Conservation (phyloP, 345 rosid genomes). For the Citrus cavaleriei region DNA sequence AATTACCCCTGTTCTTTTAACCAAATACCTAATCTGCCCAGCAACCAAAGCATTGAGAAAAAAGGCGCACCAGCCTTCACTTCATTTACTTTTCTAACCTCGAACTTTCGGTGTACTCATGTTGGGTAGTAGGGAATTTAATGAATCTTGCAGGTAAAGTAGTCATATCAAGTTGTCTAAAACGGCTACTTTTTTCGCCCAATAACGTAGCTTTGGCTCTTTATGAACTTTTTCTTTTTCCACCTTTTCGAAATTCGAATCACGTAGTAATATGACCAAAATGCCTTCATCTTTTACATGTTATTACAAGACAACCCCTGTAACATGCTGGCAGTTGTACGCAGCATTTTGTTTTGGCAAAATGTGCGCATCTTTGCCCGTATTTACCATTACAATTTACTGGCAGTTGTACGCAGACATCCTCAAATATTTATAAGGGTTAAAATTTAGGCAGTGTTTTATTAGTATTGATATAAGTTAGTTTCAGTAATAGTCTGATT, state of each 20-base stretch:
- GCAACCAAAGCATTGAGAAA: neutral
- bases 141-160: neutral
- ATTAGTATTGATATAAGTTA: too few species aligned
- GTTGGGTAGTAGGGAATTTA: neutral
- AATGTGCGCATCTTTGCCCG: neutral
- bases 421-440: rapidly evolving
- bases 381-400: neutral
- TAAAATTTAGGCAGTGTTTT: too few species aligned
- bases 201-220: slow-evolving; percentile 5
- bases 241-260: slow-evolving; percentile 4
- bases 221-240: neutral
- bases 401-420: too few species aligned
- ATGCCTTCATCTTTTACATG: neutral
- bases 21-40: neutral
- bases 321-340: neutral
- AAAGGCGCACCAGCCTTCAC: too few species aligned
- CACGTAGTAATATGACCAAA: neutral
- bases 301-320: neutral
- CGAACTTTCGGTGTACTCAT: neutral
- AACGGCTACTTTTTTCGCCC: slow-evolving; percentile 9
- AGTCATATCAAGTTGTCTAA: neutral
- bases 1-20: neutral
- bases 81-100: neutral
- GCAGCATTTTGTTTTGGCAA: neutral
- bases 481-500: rapidly evolving